phyloP scores from a whole-genome alignment of 257 asterid genomes.

The Osmanthus fragrans region DNA sequence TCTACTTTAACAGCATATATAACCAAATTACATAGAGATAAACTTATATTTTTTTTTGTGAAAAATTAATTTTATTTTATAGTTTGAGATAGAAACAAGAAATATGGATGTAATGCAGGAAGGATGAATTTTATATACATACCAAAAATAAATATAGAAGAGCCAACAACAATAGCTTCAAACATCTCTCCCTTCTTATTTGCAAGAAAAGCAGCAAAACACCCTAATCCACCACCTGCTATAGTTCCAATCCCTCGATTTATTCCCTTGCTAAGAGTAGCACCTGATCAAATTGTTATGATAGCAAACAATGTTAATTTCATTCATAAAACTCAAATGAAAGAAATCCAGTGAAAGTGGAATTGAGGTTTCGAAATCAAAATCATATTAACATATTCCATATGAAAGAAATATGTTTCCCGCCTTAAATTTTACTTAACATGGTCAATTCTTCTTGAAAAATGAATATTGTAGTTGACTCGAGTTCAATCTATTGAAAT shows the following conservation, averaged over 20 bases:
- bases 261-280: slow-evolving; percentile 49
- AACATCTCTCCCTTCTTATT: slow-evolving; percentile 30
- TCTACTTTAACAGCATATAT: neutral
- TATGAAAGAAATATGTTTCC: too few relatives aligned
- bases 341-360: neutral
- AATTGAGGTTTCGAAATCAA: neutral
- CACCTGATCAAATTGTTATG: slow-evolving; percentile 31
- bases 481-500: too few relatives aligned
- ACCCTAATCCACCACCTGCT: slow-evolving; percentile 50
- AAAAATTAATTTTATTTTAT: too few relatives aligned
- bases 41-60: too few relatives aligned
- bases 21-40: too few relatives aligned
- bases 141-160: slow-evolving; percentile 38
- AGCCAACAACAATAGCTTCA: slow-evolving; percentile 34
- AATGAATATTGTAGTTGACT: too few relatives aligned
- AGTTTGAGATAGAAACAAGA: neutral
- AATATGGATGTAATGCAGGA: neutral
- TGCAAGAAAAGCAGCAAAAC: slow-evolving; percentile 42
- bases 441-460: too few relatives aligned
- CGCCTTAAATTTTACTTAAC: too few relatives aligned
- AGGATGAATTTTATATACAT: neutral
- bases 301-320: neutral
- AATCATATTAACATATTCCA: too few relatives aligned
- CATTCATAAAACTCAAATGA: neutral
- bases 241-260: slow-evolving; percentile 50